A percentile compares a stretch with the other conserved stretches of the same genome.
Conservation (phyloP, 1,139 yeast species). For the Geotrichum reessii region DNA sequence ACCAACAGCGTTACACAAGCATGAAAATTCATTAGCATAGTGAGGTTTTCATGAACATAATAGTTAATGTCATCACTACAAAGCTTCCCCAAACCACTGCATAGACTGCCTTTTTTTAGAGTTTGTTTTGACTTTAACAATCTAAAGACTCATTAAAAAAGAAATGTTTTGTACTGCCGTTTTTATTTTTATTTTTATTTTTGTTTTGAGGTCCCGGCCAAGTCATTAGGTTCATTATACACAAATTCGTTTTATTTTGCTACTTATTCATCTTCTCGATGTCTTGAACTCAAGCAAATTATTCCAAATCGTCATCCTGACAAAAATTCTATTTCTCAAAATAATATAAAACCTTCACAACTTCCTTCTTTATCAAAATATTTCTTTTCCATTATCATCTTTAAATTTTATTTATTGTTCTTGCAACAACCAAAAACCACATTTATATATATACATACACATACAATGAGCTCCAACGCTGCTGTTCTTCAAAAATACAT, state of each 20-base stretch:
- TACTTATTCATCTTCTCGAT: not conserved
- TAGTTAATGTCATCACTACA: not conserved
- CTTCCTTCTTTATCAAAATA: not conserved
- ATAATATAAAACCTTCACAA: not conserved
- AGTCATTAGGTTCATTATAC: not conserved
- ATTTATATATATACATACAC: not conserved
- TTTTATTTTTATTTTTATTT: too few species aligned
- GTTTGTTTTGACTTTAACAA: not conserved
- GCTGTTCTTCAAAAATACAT: conserved; percentile 64
- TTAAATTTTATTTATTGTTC: not conserved
- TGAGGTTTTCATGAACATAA: not conserved
- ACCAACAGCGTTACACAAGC: not conserved
- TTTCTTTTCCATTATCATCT: not conserved
- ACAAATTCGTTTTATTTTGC: not conserved
- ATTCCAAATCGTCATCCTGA: not conserved
- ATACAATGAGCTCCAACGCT: conserved; percentile 28
- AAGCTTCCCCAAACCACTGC: not conserved
- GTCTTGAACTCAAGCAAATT: not conserved
- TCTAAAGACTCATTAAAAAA: not conserved
- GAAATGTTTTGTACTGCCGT: not conserved
- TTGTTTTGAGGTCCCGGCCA: not conserved
- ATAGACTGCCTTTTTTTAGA: not conserved
- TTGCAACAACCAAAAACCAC: not conserved
- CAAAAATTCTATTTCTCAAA: not conserved
- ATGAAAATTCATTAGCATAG: not conserved